A percentile compares a stretch with the other conserved stretches of the same genome.
Evolutionary conservation across 148 eudicot species (phyloP).

Genomic region (Arbutus unedo): DNA sequence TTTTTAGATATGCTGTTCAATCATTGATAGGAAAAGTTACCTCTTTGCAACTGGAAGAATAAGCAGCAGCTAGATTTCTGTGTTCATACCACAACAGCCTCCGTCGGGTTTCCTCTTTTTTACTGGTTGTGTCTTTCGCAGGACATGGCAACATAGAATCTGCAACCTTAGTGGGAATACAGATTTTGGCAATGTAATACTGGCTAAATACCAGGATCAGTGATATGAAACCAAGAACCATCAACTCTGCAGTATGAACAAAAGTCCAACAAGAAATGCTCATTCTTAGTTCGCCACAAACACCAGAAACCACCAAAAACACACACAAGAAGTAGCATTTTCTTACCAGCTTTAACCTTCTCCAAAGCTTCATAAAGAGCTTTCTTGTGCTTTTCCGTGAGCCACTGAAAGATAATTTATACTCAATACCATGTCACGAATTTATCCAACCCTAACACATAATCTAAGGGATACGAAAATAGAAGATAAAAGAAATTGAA

Average conservation of each 20-base stretch:
- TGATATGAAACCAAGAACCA: slow-evolving; percentile 91
- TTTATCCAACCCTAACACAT: not conserved
- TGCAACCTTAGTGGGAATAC: slow-evolving; percentile 52
- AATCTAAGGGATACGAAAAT: not conserved
- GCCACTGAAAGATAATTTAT: slow-evolving; percentile 39
- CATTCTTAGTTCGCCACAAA: not conserved
- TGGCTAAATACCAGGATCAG: slow-evolving; percentile 80
- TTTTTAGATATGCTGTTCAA: not conserved
- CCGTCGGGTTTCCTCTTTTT: slow-evolving; percentile 26
- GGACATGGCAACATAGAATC: slow-evolving; percentile 73
- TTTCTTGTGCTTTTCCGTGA: slow-evolving; percentile 59
- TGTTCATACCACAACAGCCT: slow-evolving; percentile 45
- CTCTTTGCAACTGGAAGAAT: slow-evolving; percentile 31
- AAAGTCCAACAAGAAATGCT: not conserved
- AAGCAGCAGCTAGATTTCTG: slow-evolving; percentile 27
- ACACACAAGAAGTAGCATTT: not conserved
- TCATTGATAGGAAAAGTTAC: slow-evolving; percentile 26
- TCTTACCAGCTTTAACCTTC: slow-evolving; percentile 76
- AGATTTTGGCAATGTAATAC: slow-evolving; percentile 61
- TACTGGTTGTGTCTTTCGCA: not conserved
- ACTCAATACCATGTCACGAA: not conserved
- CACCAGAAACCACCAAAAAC: not conserved
- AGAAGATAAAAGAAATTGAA: not conserved
- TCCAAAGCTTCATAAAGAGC: slow-evolving; percentile 78
- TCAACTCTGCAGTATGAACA: slow-evolving; percentile 60